A percentile compares a stretch with the other conserved stretches of the same genome.
These are phyloP conservation scores for Hypoxylon sp. DNA, from an alignment of 2,329 filamentous ascomycete genomes.

Conservation along the genomic window DNA sequence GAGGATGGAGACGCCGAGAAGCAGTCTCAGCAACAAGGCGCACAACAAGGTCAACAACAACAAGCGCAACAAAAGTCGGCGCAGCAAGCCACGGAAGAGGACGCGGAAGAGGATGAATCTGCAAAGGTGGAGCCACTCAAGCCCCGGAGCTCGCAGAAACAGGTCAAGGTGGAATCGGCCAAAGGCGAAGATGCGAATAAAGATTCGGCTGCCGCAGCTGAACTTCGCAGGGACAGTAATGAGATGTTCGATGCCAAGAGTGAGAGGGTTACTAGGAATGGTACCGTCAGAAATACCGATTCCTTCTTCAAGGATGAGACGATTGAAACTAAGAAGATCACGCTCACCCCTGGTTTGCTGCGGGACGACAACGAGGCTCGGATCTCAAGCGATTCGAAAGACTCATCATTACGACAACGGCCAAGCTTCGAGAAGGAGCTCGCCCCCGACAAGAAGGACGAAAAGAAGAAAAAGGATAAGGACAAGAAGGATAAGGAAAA, in stretches of 20 bases:
- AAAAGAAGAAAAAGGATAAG: constrained; percentile 74
- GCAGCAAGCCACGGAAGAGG: constrained; percentile 49
- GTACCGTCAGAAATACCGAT: constrained; percentile 89
- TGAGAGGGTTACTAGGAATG: constrained; percentile 79
- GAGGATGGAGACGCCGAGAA: constrained; percentile 68
- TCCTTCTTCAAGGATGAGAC: constrained; percentile 98
- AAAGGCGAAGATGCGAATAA: constrained; percentile 54
- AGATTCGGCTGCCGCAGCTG: constrained; percentile 39
- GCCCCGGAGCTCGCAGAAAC: constrained; percentile 57
- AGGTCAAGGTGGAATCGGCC: constrained; percentile 53
- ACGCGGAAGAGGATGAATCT: constrained; percentile 60
- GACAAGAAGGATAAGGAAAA: constrained; percentile 62
- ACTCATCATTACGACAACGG: constrained; percentile 61
- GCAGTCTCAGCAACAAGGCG: constrained; percentile 53
- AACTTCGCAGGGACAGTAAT: constrained; percentile 66
- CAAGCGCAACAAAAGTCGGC: constrained; percentile 46
- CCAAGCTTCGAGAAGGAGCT: constrained; percentile 67
- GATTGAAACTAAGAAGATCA: constrained; percentile 96
- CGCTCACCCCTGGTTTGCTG: constrained; percentile 90
- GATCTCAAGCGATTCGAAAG: constrained; percentile 58
- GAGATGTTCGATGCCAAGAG: constrained; percentile 71
- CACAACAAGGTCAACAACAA: constrained; percentile 49
- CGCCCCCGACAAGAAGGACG: constrained; percentile 69
- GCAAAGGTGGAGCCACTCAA: constrained; percentile 69
- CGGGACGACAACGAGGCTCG: constrained; percentile 77